Evolutionary conservation across 768 basidiomycete genomes (phyloP).

Genomic region (Asterophora parasitica): DNA sequence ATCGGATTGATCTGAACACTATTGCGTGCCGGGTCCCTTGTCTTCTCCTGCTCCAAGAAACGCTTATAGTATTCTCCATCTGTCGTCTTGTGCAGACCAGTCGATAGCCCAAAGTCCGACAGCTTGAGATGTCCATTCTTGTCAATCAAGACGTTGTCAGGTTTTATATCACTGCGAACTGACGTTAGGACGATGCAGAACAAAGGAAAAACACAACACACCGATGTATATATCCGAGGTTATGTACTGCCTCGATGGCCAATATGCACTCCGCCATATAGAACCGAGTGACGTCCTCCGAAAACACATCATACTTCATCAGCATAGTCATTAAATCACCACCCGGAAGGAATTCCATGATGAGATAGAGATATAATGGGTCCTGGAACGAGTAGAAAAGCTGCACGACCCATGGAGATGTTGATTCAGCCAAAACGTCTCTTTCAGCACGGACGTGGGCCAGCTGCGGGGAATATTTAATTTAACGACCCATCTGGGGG

Average conservation of each 20-base stretch:
- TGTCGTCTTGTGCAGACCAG: slow-evolving; percentile 94
- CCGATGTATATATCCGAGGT: slow-evolving; percentile 99
- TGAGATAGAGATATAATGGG: slow-evolving; percentile 89
- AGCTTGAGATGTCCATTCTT: slow-evolving; percentile 95
- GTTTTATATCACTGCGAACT: slow-evolving; percentile 86
- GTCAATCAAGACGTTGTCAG: slow-evolving; percentile 98
- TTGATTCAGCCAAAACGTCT: slow-evolving; percentile 93
- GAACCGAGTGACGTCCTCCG: slow-evolving; percentile 96
- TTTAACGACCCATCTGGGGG: not conserved
- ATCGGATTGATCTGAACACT: slow-evolving; percentile 98
- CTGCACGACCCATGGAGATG: slow-evolving; percentile 96
- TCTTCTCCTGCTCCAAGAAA: slow-evolving; percentile 73
- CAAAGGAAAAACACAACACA: slow-evolving; percentile 29
- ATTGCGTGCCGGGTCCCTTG: slow-evolving; percentile 70
- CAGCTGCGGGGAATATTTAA: slow-evolving; percentile 47
- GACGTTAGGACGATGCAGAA: not conserved
- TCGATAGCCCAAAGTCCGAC: slow-evolving; percentile 97
- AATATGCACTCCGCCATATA: slow-evolving; percentile 99
- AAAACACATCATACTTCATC: slow-evolving; percentile 99
- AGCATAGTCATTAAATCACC: slow-evolving; percentile 99
- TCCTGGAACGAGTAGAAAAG: slow-evolving; percentile 99
- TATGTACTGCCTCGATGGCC: slow-evolving; percentile 97
- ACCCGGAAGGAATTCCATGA: slow-evolving; percentile 85
- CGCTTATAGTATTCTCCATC: slow-evolving; percentile 94
- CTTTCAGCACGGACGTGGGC: slow-evolving; percentile 97